phyloP scores from a whole-genome alignment of 352 stramenopile genomes.

The Phytopythium boreale region DNA sequence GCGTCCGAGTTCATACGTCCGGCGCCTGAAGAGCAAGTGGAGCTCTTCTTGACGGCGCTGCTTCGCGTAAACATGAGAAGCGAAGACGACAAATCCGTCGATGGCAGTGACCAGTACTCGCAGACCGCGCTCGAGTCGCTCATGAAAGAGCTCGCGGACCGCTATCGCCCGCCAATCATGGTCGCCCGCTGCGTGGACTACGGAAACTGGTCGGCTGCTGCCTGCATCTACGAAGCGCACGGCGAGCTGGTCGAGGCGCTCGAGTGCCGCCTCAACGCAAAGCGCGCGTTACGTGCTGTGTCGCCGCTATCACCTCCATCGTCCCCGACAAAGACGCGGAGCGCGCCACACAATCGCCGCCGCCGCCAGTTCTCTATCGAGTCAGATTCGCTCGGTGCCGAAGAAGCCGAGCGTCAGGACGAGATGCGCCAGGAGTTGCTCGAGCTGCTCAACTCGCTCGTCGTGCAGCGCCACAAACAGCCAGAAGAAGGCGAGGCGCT shows the following conservation, averaged over 20 bases:
- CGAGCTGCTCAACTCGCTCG: constrained; percentile 51
- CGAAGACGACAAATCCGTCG: constrained; percentile 3
- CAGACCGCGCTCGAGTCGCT: constrained; percentile 52
- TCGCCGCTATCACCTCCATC: constrained; percentile 1
- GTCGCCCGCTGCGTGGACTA: constrained; percentile 79
- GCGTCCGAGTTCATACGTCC: constrained; percentile 43
- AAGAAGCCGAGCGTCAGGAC: constrained; percentile 48
- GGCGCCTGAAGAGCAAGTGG: constrained; percentile 52
- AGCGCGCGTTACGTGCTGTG: constrained; percentile 31
- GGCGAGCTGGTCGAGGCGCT: constrained; percentile 79
- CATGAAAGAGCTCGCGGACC: constrained; percentile 49
- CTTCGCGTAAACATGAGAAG: constrained; percentile 43
- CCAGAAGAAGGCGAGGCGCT: constrained; percentile 5
- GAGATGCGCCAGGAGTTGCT: constrained; percentile 65
- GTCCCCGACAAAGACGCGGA: not conserved
- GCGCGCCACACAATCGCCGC: constrained; percentile 6
- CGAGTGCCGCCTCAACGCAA: constrained; percentile 75
- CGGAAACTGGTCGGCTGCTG: constrained; percentile 76
- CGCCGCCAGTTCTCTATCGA: constrained; percentile 29
- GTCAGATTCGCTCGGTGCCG: constrained; percentile 15
- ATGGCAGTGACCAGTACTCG: constrained; percentile 23
- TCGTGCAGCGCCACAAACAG: constrained; percentile 43
- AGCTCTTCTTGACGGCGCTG: constrained; percentile 75
- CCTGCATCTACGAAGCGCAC: constrained; percentile 75
- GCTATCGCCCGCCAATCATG: constrained; percentile 76